phyloP scores from a whole-genome alignment of 2,329 filamentous ascomycete species.

The Allantophomopsis lycopodina region DNA sequence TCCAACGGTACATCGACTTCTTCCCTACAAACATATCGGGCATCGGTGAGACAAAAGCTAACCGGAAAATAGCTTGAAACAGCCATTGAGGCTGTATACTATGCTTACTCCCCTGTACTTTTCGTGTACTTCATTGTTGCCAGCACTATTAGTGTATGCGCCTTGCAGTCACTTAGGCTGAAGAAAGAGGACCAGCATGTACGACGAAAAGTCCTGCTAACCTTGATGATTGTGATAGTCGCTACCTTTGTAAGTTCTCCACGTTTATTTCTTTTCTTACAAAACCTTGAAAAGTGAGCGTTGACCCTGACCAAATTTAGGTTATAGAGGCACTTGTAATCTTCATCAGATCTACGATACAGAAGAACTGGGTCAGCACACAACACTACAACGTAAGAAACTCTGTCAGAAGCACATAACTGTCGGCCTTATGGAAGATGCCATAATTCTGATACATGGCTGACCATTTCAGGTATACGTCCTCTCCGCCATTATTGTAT shows the following conservation, averaged over 20 bases:
- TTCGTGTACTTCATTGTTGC: slow-evolving; percentile 43
- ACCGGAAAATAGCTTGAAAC: slow-evolving; percentile 1
- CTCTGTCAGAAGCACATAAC: neutral
- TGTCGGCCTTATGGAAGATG: neutral
- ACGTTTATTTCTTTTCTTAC: neutral
- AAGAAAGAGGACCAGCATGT: slow-evolving; percentile 21
- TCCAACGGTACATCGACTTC: too few relatives aligned
- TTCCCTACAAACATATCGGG: too few relatives aligned
- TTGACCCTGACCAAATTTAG: too few relatives aligned
- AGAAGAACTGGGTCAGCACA: slow-evolving; percentile 4
- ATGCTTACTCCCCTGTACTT: slow-evolving; percentile 40
- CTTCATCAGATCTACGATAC: too few relatives aligned
- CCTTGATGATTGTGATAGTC: slow-evolving; percentile 20
- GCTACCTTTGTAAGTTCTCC: slow-evolving; percentile 23
- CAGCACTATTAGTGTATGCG: slow-evolving; percentile 35
- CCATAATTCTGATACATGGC: neutral
- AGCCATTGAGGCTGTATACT: slow-evolving; percentile 28
- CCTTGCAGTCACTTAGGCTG: slow-evolving; percentile 31
- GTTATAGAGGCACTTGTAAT: too few relatives aligned
- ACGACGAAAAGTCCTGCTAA: slow-evolving; percentile 28
- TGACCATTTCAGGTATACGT: slow-evolving; percentile 30
- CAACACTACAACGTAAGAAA: slow-evolving; percentile 19
- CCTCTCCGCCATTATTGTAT: slow-evolving; percentile 49
- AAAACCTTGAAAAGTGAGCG: too few relatives aligned
- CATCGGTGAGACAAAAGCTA: neutral